Base-by-base conservation (phyloP, 2,329 filamentous ascomycete species). In the Didymosphaeria variabile region DNA sequence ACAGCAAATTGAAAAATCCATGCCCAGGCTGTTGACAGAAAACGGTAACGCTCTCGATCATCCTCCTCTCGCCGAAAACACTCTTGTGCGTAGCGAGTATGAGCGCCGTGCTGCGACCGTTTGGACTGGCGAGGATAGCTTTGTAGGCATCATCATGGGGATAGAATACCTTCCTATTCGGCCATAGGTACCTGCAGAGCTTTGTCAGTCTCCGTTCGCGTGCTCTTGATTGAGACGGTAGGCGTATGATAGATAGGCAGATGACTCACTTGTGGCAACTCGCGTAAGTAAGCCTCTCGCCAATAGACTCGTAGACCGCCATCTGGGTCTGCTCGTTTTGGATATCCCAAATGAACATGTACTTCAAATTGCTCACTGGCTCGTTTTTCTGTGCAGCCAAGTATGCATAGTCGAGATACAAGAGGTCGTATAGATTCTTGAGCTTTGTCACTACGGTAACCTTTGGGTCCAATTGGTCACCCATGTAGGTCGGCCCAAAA, bases 351-450 rank as follows among this genome's bases (percentile, higher is more conserved):
- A 46, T 19, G 26, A 51, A 32, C 8, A 52, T 44, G 19, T 51
- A 57, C n/a, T 36, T 46, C 21, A 57, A 23, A 17, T 19, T 13
- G 36, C 23, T 34, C 15, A 57, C 34, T 9, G 34, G 21, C 23
- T 52, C 17, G 10, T 57, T 23, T 10, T 32, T n/a, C 26, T 57
- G n/a, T 1, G n/a, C 13, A 23, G 46, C 46, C 12, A 51, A n/a
- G 3, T 40, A 12, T n/a, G 36, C n/a, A 44, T 50, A 61, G 29
- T 56, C 34, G 9, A 64, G 55, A 32, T 53, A 64, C 12, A 36
- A 45, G 34, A 64, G 51, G 42, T 61, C 61, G 15, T 19, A 19
- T 55, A 59, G 58, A 19, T 47, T 49, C 19, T 50, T 49, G 29
- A 64, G 52, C 29, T 57, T 47, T n/a, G 61, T 58, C 5, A 60